Evolutionary conservation across 1,139 yeast genomes (phyloP), one percentile per base, ranked within the genome.

Genomic region (Pneumocystis carinii): DNA sequence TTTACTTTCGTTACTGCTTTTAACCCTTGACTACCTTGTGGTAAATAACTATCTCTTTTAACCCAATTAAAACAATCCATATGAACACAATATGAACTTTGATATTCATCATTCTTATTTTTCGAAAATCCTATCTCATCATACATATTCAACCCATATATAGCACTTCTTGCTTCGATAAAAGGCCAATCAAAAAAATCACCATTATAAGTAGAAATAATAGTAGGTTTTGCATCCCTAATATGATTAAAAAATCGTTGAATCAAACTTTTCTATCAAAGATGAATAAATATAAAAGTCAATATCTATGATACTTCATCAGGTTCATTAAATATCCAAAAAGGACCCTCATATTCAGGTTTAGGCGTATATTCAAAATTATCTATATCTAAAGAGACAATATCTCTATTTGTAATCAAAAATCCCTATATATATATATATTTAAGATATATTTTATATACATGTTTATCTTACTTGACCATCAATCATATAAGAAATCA

Each of bases 161-260:
- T 81, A 42, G 84, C 76, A 1, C 97, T 85, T 71, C 99, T 79
- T 17, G 87, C 84, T 69, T 90, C 98, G 5, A 94, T 94, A 73
- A 90, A 94, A 1, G 99, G 99, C 98, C 98, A 94, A 78, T 94
- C 99, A 75, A 94, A 94, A 71, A 90, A 90, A 73, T 94, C 99
- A 77, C 99, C 99, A 75, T 94, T 94, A 71, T 89, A 94, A 0
- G 98, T 92, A 0, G 97, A 96, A 64, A 94, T 92, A 14, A 92
- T 96, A 0, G 97, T 90, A 0, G 99, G 98, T 68, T 82, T 80
- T 5, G 80, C 87, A 62, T 92, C 97, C 68, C 92, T 78, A 29
- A 94, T 82, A 72, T 94, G 98, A 69, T 89, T 96, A 72, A 87
- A 94, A 72, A 94, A 94, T 66, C 90, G 77, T 64, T 79, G 76